Evolutionary conservation across 2,329 filamentous ascomycete genomes (phyloP).

Genomic region (Pseudodiploospora longispora): DNA sequence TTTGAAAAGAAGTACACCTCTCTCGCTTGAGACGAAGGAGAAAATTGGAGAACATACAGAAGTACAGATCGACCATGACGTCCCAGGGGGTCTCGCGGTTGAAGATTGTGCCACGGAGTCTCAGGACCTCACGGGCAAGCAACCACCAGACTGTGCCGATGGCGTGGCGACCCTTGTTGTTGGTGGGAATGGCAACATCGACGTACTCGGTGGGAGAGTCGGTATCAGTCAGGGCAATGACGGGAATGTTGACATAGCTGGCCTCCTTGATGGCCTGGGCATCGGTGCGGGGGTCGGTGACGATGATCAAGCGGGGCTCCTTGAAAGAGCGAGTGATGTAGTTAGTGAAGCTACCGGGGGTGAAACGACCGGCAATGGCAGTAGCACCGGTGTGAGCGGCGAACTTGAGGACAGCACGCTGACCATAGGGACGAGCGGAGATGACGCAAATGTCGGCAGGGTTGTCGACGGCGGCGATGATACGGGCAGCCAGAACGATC

Average conservation of each 20-base stretch:
- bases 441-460: conserved; percentile 98
- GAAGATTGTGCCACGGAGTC: conserved; percentile 93
- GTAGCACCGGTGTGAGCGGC: conserved; percentile 95
- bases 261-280: conserved; percentile 99
- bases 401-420: conserved; percentile 99
- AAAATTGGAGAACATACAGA: conserved; percentile 53
- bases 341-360: conserved; percentile 99
- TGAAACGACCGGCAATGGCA: conserved; percentile 98
- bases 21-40: background rate
- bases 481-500: conserved; percentile 96
- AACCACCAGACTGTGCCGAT: conserved; percentile 99
- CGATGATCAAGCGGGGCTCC: conserved; percentile 98
- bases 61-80: conserved; percentile 99
- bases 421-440: conserved; percentile 98
- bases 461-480: conserved; percentile 99
- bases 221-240: conserved; percentile 98
- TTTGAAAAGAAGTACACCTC: background rate
- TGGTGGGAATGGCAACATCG: conserved; percentile 98
- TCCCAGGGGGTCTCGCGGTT: conserved; percentile 97
- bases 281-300: conserved; percentile 98
- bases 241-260: conserved; percentile 99
- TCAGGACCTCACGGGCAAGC: conserved; percentile 98
- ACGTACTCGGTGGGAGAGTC: conserved; percentile 99
- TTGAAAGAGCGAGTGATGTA: conserved; percentile 99
- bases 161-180: conserved; percentile 99